Base-by-base conservation (phyloP, 2,329 filamentous ascomycete genomes). In the Penicillium crustosum region DNA sequence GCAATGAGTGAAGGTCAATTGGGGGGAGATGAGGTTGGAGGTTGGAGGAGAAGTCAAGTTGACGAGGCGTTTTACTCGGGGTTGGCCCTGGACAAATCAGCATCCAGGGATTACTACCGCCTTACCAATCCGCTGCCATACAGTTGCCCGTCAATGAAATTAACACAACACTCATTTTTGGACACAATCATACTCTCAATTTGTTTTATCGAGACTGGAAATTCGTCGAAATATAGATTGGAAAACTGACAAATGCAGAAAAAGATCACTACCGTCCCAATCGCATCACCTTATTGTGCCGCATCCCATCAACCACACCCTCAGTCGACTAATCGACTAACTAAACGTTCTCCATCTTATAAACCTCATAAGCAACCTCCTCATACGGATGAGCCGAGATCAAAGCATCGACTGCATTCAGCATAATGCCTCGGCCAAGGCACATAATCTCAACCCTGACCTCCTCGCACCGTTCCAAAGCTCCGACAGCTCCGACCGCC, bases 331-430 rank as follows among this genome's bases (percentile, higher is more conserved):
- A 44, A 27, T 49, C n/a, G 9, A 35, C 33, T 15, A 44, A 27
- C 50, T 59, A 77, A 31, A 78, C 67, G 64, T 76, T 66, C 62
- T 79, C 78, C 66, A 78, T 68, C 59, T 72, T 76, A 60, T 75
- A 75, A 23, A 79, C 77, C 59, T 77, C 76, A 66, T 78, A 78
- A 13, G 72, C 75, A 25, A 77, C 74, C 60, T 78, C 75, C 54
- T 79, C 78, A 62, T 79, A 80, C 6, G 78, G 78, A 71, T 79
- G 78, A n/a, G 73, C 73, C 58, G 70, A 69, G 25, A 75, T 60
- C 64, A 80, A 63, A 38, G 70, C 76, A 59, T 74, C 63, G 17
- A 80, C 78, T 3, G 77, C 77, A 38, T 70, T 62, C 31, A 70
- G 49, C 72, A 77, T 74, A 10, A 74, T 65, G 45, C 69, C 63